Evolutionary conservation across 306 rosid species (phyloP).

Genomic region (Trichosanthes truncata): DNA sequence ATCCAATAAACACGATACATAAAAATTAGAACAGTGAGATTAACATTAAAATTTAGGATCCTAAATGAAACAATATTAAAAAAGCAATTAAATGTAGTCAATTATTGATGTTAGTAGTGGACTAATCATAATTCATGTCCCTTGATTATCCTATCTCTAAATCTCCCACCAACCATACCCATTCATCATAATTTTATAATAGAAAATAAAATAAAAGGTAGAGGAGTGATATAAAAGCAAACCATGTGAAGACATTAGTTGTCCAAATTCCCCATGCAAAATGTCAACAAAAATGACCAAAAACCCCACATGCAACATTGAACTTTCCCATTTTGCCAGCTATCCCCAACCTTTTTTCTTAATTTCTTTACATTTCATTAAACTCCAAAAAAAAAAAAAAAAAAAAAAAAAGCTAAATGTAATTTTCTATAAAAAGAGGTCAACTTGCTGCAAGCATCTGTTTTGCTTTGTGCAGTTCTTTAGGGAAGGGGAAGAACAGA

Average conservation of each 20-base stretch:
- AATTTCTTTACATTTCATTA: background rate
- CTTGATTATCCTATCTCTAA: too few species aligned
- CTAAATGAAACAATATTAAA: too few species aligned
- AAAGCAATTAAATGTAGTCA: background rate
- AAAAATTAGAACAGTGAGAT: too few species aligned
- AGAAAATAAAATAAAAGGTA: background rate
- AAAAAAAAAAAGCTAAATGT: too few species aligned
- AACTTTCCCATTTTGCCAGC: slow-evolving; percentile 6
- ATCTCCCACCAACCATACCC: background rate
- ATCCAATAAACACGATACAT: too few species aligned
- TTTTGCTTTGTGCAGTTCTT: slow-evolving; percentile 7
- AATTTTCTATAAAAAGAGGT: background rate
- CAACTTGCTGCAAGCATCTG: background rate
- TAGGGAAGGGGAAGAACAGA: background rate
- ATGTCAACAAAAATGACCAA: background rate
- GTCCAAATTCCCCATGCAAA: background rate
- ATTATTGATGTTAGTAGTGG: background rate
- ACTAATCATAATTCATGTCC: too few species aligned
- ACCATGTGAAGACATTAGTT: slow-evolving; percentile 2
- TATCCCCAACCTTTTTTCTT: background rate
- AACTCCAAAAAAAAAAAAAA: background rate
- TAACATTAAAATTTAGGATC: too few species aligned
- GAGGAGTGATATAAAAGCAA: background rate
- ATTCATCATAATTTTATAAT: background rate
- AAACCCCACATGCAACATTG: background rate